Evolutionary conservation across 78 protist species (phyloP).

Genomic region (Thecamonas trahens): DNA sequence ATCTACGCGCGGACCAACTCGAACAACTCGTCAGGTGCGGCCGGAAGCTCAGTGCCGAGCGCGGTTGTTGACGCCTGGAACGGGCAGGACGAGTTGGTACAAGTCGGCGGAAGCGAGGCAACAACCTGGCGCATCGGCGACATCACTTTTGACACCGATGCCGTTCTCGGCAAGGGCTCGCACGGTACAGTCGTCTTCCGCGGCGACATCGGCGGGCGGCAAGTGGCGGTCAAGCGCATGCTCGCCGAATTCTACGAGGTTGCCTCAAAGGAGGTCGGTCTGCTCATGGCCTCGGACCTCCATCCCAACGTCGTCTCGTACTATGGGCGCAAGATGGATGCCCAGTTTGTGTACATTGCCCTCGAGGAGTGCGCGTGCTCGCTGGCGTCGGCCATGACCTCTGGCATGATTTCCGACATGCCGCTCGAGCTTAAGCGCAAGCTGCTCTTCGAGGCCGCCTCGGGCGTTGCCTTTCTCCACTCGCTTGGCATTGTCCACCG

Average conservation of each 20-base stretch:
- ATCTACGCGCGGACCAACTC: too few relatives aligned
- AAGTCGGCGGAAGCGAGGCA: too few relatives aligned
- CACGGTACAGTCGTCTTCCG: slow-evolving; percentile 72
- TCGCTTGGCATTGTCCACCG: slow-evolving; percentile 34
- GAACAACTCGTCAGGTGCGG: too few relatives aligned
- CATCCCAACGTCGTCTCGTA: slow-evolving; percentile 68
- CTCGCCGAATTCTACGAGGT: slow-evolving; percentile 40
- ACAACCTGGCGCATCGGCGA: too few relatives aligned
- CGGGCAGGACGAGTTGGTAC: too few relatives aligned
- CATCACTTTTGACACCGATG: slow-evolving; percentile 11
- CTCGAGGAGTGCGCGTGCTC: slow-evolving; percentile 27
- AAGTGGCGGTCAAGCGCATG: slow-evolving; percentile 74
- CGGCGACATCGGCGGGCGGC: slow-evolving; percentile 60
- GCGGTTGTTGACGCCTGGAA: too few relatives aligned
- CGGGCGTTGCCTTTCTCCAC: slow-evolving; percentile 18
- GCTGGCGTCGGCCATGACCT: not conserved
- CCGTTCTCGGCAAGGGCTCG: slow-evolving; percentile 61
- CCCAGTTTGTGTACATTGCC: slow-evolving; percentile 59
- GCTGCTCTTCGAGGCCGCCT: not conserved
- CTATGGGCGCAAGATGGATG: slow-evolving; percentile 50
- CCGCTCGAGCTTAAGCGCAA: not conserved
- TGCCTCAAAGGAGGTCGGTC: slow-evolving; percentile 63
- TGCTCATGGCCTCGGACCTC: slow-evolving; percentile 48
- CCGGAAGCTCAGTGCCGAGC: too few relatives aligned
- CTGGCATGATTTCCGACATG: not conserved